Conservation (phyloP, 116 monocot species). For the Thalassia testudinum region DNA sequence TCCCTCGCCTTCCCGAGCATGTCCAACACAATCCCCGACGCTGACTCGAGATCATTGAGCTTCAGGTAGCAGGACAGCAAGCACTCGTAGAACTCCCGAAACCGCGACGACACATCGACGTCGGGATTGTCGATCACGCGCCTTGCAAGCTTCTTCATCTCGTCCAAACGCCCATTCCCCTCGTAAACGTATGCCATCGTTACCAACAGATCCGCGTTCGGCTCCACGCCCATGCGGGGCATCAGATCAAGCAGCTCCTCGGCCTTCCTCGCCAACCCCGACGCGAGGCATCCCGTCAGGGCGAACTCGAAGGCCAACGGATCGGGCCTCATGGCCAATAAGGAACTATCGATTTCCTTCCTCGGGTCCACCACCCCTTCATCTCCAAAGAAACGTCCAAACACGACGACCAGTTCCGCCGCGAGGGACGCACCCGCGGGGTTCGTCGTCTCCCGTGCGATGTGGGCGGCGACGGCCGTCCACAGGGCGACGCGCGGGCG, state of each 20-base stretch:
- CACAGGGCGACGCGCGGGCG: slow-evolving; percentile 51
- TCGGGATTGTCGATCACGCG: slow-evolving; percentile 45
- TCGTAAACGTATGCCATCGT: slow-evolving; percentile 84
- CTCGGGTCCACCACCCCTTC: slow-evolving; percentile 72
- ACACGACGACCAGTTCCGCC: slow-evolving; percentile 60
- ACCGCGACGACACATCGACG: slow-evolving; percentile 30
- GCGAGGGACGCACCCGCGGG: slow-evolving; percentile 68
- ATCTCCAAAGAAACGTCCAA: slow-evolving; percentile 64
- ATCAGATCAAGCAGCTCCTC: slow-evolving; percentile 83
- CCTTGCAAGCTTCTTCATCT: slow-evolving; percentile 63
- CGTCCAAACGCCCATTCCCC: slow-evolving; percentile 60
- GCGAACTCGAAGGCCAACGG: slow-evolving; percentile 42
- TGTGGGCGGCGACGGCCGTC: slow-evolving; percentile 48
- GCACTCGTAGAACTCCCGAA: slow-evolving; percentile 73
- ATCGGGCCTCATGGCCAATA: slow-evolving; percentile 69
- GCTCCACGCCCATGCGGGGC: slow-evolving; percentile 59
- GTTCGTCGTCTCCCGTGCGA: slow-evolving; percentile 53
- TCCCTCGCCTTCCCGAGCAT: slow-evolving; percentile 80
- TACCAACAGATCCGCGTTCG: slow-evolving; percentile 46
- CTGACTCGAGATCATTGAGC: slow-evolving; percentile 57
- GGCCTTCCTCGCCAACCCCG: slow-evolving; percentile 54
- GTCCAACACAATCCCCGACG: slow-evolving; percentile 53
- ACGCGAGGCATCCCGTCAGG: slow-evolving; percentile 55
- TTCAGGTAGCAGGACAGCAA: slow-evolving; percentile 83
- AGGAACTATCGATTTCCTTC: slow-evolving; percentile 48